Percentiles rank a stretch among this genome's conserved stretches.
phyloP scores from a whole-genome alignment of 2,329 filamentous ascomycete species.

The Orbilia oligospora region DNA sequence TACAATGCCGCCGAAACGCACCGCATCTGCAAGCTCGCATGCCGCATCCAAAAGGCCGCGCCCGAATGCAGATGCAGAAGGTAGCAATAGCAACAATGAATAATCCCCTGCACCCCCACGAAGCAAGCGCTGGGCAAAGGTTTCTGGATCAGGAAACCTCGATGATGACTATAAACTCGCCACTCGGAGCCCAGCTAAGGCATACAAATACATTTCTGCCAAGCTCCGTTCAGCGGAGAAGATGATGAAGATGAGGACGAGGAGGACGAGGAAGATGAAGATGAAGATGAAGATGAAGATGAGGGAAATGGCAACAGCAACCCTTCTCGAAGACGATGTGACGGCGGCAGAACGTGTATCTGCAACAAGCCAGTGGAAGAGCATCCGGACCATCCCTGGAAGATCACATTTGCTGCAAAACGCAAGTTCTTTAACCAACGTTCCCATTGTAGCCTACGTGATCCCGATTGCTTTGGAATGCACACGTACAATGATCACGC shows the following conservation, averaged over 20 bases:
- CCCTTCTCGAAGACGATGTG: slow-evolving; percentile 39
- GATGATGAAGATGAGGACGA: slow-evolving; percentile 47
- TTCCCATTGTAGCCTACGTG: slow-evolving; percentile 63
- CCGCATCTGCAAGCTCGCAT: slow-evolving; percentile 5
- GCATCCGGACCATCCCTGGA: slow-evolving; percentile 66
- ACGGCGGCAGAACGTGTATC: slow-evolving; percentile 65
- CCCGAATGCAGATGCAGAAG: background rate
- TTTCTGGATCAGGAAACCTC: slow-evolving; percentile 66
- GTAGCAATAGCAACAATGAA: background rate
- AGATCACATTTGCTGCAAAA: slow-evolving; percentile 65
- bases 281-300: slow-evolving; percentile 45
- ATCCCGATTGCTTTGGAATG: slow-evolving; percentile 68
- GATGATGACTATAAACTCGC: slow-evolving; percentile 64
- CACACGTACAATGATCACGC: slow-evolving; percentile 69
- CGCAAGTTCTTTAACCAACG: slow-evolving; percentile 63
- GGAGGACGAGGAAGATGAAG: slow-evolving; percentile 50
- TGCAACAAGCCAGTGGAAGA: slow-evolving; percentile 65
- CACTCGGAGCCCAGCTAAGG: slow-evolving; percentile 64
- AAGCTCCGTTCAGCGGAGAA: slow-evolving; percentile 46
- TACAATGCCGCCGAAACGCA: slow-evolving; percentile 38
- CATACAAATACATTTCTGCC: slow-evolving; percentile 65
- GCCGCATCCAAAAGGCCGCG: background rate
- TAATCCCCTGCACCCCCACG: slow-evolving; percentile 34
- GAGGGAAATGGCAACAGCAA: slow-evolving; percentile 57
- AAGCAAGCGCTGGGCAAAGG: slow-evolving; percentile 65